A percentile compares a stretch with the other conserved stretches of the same genome.
Evolutionary conservation across 2,329 filamentous ascomycete genomes (phyloP).

Genomic region (Dactylonectria estremocensis): DNA sequence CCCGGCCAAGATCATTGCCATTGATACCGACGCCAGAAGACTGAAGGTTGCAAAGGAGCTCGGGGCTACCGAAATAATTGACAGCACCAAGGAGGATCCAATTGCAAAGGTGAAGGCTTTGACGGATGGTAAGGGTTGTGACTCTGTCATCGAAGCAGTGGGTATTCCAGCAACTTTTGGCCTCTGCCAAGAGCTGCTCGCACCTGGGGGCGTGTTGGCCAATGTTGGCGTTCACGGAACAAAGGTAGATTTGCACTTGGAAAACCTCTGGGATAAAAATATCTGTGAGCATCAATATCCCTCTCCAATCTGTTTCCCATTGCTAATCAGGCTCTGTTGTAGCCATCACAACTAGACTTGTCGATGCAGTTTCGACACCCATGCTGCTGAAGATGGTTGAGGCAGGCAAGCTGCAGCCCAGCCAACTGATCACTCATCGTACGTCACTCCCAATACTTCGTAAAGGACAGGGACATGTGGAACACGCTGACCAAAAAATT

Average conservation of each 20-base stretch:
- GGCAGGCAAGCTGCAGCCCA: slow-evolving; percentile 58
- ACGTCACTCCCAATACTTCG: slow-evolving; percentile 28
- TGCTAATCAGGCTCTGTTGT: not conserved
- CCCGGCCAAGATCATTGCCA: slow-evolving; percentile 64
- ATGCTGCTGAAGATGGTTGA: slow-evolving; percentile 64
- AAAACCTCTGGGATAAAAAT: slow-evolving; percentile 69
- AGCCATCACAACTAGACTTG: slow-evolving; percentile 64
- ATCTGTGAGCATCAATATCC: slow-evolving; percentile 57
- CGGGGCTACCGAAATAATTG: slow-evolving; percentile 63
- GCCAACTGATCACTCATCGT: slow-evolving; percentile 63
- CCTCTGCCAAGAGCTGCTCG: slow-evolving; percentile 68
- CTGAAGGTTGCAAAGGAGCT: slow-evolving; percentile 63
- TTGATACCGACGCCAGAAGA: slow-evolving; percentile 66
- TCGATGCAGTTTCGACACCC: slow-evolving; percentile 64
- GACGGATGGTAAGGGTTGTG: slow-evolving; percentile 68
- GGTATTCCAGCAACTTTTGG: slow-evolving; percentile 68
- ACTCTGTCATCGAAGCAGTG: slow-evolving; percentile 72
- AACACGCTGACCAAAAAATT: not conserved
- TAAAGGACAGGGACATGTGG: not conserved
- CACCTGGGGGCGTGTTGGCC: slow-evolving; percentile 67
- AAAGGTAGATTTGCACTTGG: slow-evolving; percentile 66
- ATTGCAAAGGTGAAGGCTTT: slow-evolving; percentile 58
- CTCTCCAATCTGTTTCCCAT: not conserved
- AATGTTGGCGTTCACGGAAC: slow-evolving; percentile 72
- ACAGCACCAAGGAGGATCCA: slow-evolving; percentile 55